Conservation (phyloP, 345 rosid species). For the Populus davidiana region DNA sequence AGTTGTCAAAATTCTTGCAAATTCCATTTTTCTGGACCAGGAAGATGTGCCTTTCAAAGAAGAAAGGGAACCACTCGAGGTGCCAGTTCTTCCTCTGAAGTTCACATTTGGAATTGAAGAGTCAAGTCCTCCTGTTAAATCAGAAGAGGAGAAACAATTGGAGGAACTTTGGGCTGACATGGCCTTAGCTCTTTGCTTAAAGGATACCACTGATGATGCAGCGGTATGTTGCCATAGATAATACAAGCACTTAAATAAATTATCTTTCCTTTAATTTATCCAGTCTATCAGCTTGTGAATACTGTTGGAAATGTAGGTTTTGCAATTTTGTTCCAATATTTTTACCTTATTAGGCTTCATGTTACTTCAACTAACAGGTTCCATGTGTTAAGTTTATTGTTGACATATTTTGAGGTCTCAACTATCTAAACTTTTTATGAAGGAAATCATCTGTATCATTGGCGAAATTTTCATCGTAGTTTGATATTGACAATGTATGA, state of each 20-base stretch:
- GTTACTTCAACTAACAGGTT: too few relatives aligned
- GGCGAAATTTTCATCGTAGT: too few relatives aligned
- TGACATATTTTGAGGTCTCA: too few relatives aligned
- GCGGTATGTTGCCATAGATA: constrained; percentile 22
- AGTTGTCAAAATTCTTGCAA: constrained; percentile 20
- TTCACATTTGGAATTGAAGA: constrained; percentile 44
- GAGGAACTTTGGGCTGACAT: constrained; percentile 58
- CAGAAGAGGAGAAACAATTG: constrained; percentile 47
- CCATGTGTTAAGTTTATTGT: too few relatives aligned
- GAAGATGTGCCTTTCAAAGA: constrained; percentile 6
- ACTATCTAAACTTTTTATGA: too few relatives aligned
- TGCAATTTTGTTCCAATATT: too few relatives aligned
- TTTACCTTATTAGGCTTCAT: too few relatives aligned
- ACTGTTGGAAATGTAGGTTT: not conserved
- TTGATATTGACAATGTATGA: too few relatives aligned
- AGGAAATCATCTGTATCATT: too few relatives aligned
- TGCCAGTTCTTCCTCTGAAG: constrained; percentile 31
- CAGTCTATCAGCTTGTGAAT: not conserved
- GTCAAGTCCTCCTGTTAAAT: constrained; percentile 31
- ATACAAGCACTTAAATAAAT: too few relatives aligned
- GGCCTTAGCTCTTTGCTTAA: constrained; percentile 35
- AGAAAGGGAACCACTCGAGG: not conserved
- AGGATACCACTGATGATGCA: constrained; percentile 17
- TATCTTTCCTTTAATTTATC: not conserved
- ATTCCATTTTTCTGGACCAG: constrained; percentile 22